These are phyloP conservation scores for Stachybotrys chartarum DNA, from an alignment of 2,329 filamentous ascomycete genomes.

Conservation along the genomic window DNA sequence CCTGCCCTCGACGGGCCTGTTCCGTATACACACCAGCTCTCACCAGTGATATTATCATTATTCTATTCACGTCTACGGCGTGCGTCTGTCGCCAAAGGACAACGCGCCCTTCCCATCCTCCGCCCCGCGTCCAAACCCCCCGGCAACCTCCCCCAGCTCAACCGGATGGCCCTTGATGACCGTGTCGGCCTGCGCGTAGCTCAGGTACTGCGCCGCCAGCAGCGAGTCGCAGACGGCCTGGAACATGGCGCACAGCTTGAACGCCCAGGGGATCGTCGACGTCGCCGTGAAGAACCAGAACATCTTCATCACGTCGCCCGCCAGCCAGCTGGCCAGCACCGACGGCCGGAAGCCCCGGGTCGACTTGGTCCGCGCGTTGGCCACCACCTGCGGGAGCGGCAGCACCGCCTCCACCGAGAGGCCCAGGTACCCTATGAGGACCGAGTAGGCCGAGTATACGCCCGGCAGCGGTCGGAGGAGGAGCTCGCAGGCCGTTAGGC, in stretches of 20 bases:
- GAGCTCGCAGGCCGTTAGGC: conserved; percentile 58
- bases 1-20: no score
- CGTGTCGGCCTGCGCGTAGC: conserved; percentile 52
- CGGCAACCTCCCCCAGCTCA: conserved; percentile 6
- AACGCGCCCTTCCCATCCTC: no score
- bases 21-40: no score
- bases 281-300: conserved; percentile 74
- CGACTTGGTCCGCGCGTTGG: conserved; percentile 61
- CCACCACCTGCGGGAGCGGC: conserved; percentile 69
- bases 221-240: conserved; percentile 71
- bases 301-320: conserved; percentile 81
- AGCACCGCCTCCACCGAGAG: conserved; percentile 75
- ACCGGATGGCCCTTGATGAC: conserved; percentile 30
- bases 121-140: no score
- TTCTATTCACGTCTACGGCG: no score
- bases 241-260: conserved; percentile 77
- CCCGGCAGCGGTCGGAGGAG: conserved; percentile 50
- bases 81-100: no score
- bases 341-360: conserved; percentile 73
- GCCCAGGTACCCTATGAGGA: conserved; percentile 65
- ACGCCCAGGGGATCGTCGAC: conserved; percentile 65
- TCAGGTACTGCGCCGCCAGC: conserved; percentile 66
- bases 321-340: conserved; percentile 69
- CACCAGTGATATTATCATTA: no score
- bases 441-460: conserved; percentile 59